Evolutionary conservation across 345 rosid species (phyloP).

Genomic region (Mallotus nudiflorus): DNA sequence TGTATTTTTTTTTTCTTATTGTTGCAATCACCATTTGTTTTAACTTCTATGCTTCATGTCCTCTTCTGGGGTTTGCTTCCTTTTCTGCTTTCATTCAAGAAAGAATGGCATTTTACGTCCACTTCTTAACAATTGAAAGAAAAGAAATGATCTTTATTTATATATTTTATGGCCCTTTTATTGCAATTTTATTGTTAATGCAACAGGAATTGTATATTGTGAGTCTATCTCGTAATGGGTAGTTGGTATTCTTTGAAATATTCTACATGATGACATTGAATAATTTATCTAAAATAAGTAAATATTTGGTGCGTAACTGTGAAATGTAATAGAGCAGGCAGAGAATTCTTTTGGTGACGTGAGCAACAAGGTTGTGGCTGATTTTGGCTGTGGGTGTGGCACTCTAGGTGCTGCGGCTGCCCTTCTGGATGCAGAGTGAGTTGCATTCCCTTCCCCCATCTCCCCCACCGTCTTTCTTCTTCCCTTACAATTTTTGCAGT

Average conservation of each 20-base stretch:
- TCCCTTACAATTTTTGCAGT: too few species aligned
- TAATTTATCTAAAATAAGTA: neutral
- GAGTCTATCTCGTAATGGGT: neutral
- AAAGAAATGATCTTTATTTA: too few species aligned
- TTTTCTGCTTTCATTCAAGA: neutral
- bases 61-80: neutral
- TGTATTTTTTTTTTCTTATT: neutral
- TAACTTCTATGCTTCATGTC: neutral
- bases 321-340: slow-evolving; percentile 47
- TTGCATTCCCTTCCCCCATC: slow-evolving; percentile 7
- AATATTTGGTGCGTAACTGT: neutral
- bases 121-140: too few species aligned
- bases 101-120: too few species aligned
- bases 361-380: slow-evolving; percentile 68
- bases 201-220: too few species aligned
- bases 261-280: neutral
- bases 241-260: neutral
- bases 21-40: neutral
- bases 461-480: too few species aligned
- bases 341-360: slow-evolving; percentile 89
- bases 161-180: too few species aligned
- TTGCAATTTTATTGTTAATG: too few species aligned
- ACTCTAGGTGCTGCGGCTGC: slow-evolving; percentile 85
- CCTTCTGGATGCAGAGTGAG: slow-evolving; percentile 89
- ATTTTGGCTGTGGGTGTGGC: slow-evolving; percentile 98